A percentile compares a stretch with the other conserved stretches of the same genome.
Conservation (phyloP, 805 yeast species). For the Wickerhamiella azyma region DNA sequence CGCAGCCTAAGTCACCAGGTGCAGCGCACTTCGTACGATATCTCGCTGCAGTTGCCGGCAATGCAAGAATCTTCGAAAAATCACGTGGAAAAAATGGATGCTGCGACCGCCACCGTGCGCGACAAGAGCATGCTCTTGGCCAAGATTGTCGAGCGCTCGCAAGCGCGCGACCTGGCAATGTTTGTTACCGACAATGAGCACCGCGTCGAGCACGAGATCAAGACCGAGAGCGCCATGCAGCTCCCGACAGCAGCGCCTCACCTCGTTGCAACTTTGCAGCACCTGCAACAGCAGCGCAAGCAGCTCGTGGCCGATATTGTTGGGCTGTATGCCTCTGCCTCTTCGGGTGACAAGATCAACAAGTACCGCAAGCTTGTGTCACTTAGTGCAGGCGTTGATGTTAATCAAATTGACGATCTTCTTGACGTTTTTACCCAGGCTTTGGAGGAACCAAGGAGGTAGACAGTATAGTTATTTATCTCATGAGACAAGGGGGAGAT, state of each 20-base stretch:
- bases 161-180: conserved; percentile 46
- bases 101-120: conserved; percentile 21
- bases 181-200: conserved; percentile 43
- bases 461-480: not conserved
- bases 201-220: conserved; percentile 20
- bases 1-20: conserved; percentile 30
- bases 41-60: conserved; percentile 24
- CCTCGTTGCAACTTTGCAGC: conserved; percentile 19
- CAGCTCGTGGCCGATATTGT: conserved; percentile 10
- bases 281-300: conserved; percentile 28
- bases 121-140: conserved; percentile 26
- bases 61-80: conserved; percentile 23
- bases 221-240: conserved; percentile 15
- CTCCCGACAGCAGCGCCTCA: not conserved
- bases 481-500: not conserved
- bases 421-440: conserved; percentile 62
- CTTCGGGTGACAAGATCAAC: conserved; percentile 44
- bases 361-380: conserved; percentile 71
- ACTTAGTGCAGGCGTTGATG: conserved; percentile 58
- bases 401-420: conserved; percentile 68
- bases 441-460: conserved; percentile 10
- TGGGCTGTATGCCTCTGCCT: conserved; percentile 33
- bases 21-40: conserved; percentile 29
- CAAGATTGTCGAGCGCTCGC: conserved; percentile 45
- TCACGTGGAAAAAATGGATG: conserved; percentile 18